Base-by-base conservation (phyloP, 768 basidiomycete species). In the Suillus subalutaceus region DNA sequence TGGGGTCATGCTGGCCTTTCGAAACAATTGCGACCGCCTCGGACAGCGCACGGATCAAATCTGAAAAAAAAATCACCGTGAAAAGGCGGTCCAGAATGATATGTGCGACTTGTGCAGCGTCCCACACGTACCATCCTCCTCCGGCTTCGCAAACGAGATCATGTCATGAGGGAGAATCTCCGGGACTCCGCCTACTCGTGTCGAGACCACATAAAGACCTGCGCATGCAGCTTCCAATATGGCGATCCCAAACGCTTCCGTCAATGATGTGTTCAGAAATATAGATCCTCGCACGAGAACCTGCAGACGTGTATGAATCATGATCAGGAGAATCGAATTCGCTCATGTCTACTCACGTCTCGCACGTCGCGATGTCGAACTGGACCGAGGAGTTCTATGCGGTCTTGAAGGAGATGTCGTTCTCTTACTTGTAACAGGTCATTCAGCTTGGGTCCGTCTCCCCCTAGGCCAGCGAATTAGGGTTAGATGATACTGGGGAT, bases 231-330 rank as follows among this genome's bases (percentile, higher is more conserved):
- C 97, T 80, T 99, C 97, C 52, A 99, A 85, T 69, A 97, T 96
- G n/a, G 92, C 93, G 69, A 97, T 99, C 0, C 97, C 97, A 70
- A 99, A 99, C 0, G 97, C 87, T 75, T 99, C 97, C 1, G 97
- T 99, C 32, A 99, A 84, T 0, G 95, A 96, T 0, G 97, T 96
- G 73, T 96, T 97, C 82, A 99, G 83, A 79, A 91, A 99, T 67
- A 99, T 96, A 15, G 93, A 85, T 1, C 96, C 97, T 52, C 88
- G 88, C 8, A 83, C 82, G 13, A 99, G 85, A n/a, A 97, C 89
- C 94, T 96, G 69, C 16, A 37, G 0, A 23, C 52, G 58, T 32
- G 46, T 46, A 35, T 20, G 53, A 53, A 62, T 52, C 46, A 40
- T 65, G 38, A 32, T 48, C 20, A 67, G 37, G 16, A 30, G n/a